Base-by-base conservation (phyloP, 345 rosid genomes). In the Arabidopsis arenosa region DNA sequence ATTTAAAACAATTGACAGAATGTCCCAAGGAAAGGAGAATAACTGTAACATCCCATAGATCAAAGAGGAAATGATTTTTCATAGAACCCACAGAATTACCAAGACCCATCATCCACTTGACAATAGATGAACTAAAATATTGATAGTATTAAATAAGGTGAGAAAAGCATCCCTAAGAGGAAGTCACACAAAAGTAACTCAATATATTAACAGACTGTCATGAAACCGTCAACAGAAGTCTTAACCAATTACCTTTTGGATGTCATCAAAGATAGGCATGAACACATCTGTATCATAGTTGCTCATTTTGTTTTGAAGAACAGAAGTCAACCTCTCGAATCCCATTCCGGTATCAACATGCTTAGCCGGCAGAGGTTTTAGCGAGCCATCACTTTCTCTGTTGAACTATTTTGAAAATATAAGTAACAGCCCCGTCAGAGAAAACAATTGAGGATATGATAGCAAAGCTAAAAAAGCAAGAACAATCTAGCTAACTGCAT, bases 301-400 rank as follows among this genome's bases (percentile, higher is more conserved):
- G 94, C 98, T 95, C 97, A 95, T 92, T 86, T 86, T 90, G 81
- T 89, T 88, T 81, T 95, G 99, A 62, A 95, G 93, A 67, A 92
- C 81, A 52, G 97, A 90, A 77, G 97, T 87, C 83, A 95, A 76
- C 79, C 98, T 89, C 84, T 95, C 99, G 66, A 95, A 92, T 18
- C 99, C 99, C 99, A 95, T 0, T 69, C 99, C 99, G 37, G 97
- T 95, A 76, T 95, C 99, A 74, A 95, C 99, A 86, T 95, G 99
- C 90, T 89, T 90, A 66, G 98, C 91, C 43, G 99, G 99, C 56
- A 95, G 85, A 80, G 89, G 81, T 80, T 89, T 95, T 68, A 95
- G 82, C 39, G 93, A 83, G 33, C 96, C 92, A 83, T 93, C 96
- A 51, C 75, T 84, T 85, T 95, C 99, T 85, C 99, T 83, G 63